Conservation (phyloP, 208 protist species). For the Trypanosoma theileri region DNA sequence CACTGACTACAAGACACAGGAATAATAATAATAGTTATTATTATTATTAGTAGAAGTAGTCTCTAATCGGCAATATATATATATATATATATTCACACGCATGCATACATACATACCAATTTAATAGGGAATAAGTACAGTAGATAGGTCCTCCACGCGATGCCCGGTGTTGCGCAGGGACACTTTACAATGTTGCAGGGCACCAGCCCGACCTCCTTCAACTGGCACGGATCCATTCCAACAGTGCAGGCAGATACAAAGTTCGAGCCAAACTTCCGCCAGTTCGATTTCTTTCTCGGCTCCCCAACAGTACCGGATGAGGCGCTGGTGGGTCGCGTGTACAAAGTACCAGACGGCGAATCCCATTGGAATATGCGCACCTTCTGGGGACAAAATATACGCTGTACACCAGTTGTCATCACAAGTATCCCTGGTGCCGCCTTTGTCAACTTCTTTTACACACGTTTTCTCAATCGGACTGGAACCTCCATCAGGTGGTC, state of each 20-base stretch:
- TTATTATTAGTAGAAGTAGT: no score
- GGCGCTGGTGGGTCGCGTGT: conserved; percentile 67
- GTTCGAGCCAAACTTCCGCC: conserved; percentile 85
- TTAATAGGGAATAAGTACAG: no score
- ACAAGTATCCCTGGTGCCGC: conserved; percentile 70
- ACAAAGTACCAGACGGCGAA: conserved; percentile 70
- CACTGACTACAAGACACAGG: no score
- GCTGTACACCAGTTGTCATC: conserved; percentile 74
- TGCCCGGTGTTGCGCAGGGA: conserved; percentile 46
- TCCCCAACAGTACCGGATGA: conserved; percentile 68
- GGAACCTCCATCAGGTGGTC: conserved; percentile 77
- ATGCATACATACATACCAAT: no score
- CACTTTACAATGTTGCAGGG: conserved; percentile 37
- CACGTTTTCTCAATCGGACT: conserved; percentile 67
- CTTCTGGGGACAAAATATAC: conserved; percentile 63
- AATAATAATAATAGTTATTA: no score
- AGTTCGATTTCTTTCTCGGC: conserved; percentile 87
- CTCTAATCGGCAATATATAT: background rate
- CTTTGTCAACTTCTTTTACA: conserved; percentile 81
- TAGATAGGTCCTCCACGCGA: conserved; percentile 12
- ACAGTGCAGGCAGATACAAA: conserved; percentile 60
- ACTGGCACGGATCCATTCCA: conserved; percentile 81
- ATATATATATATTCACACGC: background rate
- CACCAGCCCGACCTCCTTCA: conserved; percentile 63
- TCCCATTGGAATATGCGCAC: conserved; percentile 71